Conservation (phyloP, 371 early-diverging fungal genomes). For the Chytridium lagenaria region DNA sequence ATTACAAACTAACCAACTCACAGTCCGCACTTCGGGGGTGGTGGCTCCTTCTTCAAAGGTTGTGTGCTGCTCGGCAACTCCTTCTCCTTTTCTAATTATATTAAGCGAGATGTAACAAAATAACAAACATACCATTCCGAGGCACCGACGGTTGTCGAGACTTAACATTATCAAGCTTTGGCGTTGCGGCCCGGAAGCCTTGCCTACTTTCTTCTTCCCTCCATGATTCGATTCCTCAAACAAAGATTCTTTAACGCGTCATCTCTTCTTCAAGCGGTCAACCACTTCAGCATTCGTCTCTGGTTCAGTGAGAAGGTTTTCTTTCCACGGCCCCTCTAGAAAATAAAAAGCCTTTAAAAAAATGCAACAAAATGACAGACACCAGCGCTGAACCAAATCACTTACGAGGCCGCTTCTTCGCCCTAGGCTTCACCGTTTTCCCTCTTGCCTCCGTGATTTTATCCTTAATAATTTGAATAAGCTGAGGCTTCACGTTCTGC, state of each 20-base stretch:
- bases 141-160: no score
- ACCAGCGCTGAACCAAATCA: no score
- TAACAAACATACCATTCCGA: no score
- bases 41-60: neutral
- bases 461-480: slow-evolving; percentile 33
- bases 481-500: slow-evolving; percentile 44
- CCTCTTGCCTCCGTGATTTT: slow-evolving; percentile 29
- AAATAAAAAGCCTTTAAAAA: neutral
- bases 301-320: neutral
- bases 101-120: no score
- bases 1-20: neutral
- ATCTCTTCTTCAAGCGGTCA: slow-evolving; percentile 28
- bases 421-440: neutral
- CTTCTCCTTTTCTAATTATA: no score
- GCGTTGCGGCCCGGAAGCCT: neutral
- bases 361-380: neutral
- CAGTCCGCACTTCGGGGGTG: neutral
- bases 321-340: slow-evolving; percentile 8
- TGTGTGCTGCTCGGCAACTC: neutral
- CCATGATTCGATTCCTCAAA: slow-evolving; percentile 10
- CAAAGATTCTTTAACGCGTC: slow-evolving; percentile 19
- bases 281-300: slow-evolving; percentile 22
- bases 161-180: neutral
- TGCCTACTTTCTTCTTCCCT: neutral
- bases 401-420: slow-evolving; percentile 4